Conservation (phyloP, 495 filamentous ascomycete species). For the Xylaria palmicola region DNA sequence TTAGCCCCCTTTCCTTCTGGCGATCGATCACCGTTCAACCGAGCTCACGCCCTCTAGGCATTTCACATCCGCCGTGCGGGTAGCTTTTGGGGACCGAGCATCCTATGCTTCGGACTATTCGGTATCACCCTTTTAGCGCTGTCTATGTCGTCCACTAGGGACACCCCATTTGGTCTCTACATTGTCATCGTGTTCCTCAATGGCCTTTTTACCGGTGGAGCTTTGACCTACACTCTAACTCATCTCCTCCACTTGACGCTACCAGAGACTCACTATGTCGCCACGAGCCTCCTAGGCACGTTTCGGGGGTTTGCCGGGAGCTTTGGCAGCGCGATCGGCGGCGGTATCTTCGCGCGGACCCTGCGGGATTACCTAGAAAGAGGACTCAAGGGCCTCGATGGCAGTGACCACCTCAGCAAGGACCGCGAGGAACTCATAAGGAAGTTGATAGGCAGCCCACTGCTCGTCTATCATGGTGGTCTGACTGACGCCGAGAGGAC, state of each 20-base stretch:
- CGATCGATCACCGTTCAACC: not conserved
- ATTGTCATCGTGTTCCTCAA: slow-evolving; percentile 59
- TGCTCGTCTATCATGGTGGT: slow-evolving; percentile 49
- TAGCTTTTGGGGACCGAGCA: slow-evolving; percentile 61
- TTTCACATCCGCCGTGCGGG: slow-evolving; percentile 66
- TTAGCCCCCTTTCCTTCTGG: not conserved
- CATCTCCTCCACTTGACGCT: slow-evolving; percentile 70
- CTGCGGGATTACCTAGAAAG: slow-evolving; percentile 53
- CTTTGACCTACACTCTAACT: slow-evolving; percentile 74
- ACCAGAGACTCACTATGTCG: slow-evolving; percentile 64
- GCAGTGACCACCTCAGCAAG: slow-evolving; percentile 33
- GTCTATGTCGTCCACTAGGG: slow-evolving; percentile 48
- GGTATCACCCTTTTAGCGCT: slow-evolving; percentile 50
- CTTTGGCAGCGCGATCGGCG: slow-evolving; percentile 75
- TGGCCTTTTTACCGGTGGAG: slow-evolving; percentile 66
- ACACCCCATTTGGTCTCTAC: slow-evolving; percentile 47
- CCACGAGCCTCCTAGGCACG: slow-evolving; percentile 66
- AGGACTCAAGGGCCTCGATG: slow-evolving; percentile 53
- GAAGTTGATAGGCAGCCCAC: slow-evolving; percentile 67
- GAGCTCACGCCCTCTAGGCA: slow-evolving; percentile 29
- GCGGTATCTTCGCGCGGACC: slow-evolving; percentile 67
- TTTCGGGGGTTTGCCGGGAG: slow-evolving; percentile 73
- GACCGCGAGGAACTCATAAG: slow-evolving; percentile 56
- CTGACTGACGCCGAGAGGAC: slow-evolving; percentile 53
- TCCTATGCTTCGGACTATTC: slow-evolving; percentile 57